phyloP scores from a whole-genome alignment of 2,329 filamentous ascomycete genomes.

The Diplodia seriata region DNA sequence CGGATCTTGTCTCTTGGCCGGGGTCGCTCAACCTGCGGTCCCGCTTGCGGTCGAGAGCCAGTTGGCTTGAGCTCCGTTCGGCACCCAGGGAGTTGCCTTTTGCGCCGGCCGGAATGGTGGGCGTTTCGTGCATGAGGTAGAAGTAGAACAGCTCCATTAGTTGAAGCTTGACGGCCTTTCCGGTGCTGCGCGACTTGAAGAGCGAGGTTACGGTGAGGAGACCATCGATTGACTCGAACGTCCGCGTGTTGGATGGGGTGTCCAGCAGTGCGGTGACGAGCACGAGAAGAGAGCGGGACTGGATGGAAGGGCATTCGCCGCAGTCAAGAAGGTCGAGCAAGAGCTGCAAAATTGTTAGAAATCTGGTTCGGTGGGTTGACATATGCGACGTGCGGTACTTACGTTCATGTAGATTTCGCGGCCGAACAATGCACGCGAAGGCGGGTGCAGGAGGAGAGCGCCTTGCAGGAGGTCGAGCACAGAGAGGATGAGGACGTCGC shows the following conservation, averaged over 20 bases:
- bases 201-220: constrained; percentile 89
- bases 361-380: neutral
- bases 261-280: constrained; percentile 89
- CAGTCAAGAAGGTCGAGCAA: constrained; percentile 94
- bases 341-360: constrained; percentile 58
- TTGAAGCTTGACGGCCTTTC: constrained; percentile 89
- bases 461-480: constrained; percentile 91
- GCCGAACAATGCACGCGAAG: constrained; percentile 84
- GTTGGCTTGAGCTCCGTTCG: constrained; percentile 38
- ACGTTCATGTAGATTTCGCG: constrained; percentile 95
- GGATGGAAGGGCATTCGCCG: constrained; percentile 86
- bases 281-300: constrained; percentile 86
- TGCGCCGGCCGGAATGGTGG: constrained; percentile 36
- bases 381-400: constrained; percentile 42
- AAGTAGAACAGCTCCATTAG: constrained; percentile 98
- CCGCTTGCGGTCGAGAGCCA: constrained; percentile 40
- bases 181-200: constrained; percentile 87
- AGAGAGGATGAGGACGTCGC: constrained; percentile 86
- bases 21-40: constrained; percentile 40
- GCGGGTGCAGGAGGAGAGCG: constrained; percentile 83
- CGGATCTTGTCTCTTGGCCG: constrained; percentile 62
- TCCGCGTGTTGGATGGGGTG: constrained; percentile 84
- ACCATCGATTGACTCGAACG: constrained; percentile 90
- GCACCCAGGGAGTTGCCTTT: constrained; percentile 40
- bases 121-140: constrained; percentile 93